phyloP scores from a whole-genome alignment of 108 stramenopile species.

The Asterionellopsis glacialis region DNA sequence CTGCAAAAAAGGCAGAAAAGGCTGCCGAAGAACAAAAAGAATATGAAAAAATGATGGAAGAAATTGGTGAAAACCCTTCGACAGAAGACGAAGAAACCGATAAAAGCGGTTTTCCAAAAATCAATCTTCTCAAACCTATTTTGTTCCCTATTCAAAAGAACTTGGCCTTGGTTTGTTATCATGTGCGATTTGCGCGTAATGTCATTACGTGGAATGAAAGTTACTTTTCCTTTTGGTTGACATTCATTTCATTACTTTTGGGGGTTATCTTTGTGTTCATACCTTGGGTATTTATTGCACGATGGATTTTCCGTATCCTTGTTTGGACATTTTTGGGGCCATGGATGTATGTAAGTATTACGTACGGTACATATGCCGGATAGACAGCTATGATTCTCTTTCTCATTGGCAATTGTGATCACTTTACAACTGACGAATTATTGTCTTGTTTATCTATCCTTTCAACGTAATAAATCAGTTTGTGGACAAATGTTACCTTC shows the following conservation, averaged over 20 bases:
- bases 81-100: conserved; percentile 51
- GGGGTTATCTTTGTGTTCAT: conserved; percentile 41
- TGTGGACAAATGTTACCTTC: no score
- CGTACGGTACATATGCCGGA: no score
- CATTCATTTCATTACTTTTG: conserved; percentile 37
- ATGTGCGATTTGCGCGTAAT: conserved; percentile 50
- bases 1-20: conserved; percentile 24
- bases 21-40: conserved; percentile 26
- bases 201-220: conserved; percentile 75
- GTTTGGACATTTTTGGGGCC: conserved; percentile 15
- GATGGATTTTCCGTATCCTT: conserved; percentile 43
- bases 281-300: conserved; percentile 61
- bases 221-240: conserved; percentile 63
- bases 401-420: no score
- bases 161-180: conserved; percentile 36
- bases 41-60: no score
- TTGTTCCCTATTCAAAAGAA: conserved; percentile 57
- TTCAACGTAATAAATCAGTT: no score
- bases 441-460: no score
- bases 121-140: conserved; percentile 42
- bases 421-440: no score
- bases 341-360: conserved; percentile 1
- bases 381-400: no score
- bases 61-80: not conserved
- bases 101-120: conserved; percentile 39